Base-by-base conservation (phyloP, 495 filamentous ascomycete species). In the Xylaria palmicola region DNA sequence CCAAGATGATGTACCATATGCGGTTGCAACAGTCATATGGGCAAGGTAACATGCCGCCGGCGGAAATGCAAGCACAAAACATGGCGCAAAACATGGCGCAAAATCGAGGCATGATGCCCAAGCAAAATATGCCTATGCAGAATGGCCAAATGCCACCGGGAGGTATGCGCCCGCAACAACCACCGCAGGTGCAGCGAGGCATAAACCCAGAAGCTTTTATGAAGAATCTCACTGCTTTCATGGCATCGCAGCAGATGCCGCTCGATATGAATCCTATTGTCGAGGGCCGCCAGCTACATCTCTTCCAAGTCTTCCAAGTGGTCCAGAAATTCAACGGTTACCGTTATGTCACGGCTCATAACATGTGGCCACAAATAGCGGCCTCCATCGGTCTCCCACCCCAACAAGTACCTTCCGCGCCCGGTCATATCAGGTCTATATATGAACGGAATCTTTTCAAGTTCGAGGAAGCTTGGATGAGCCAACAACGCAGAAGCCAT, bases 241-340 rank as follows among this genome's bases (percentile, higher is more conserved):
- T 94, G 88, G 78, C 80, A 56, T 77, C 80, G 60, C 84, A 86
- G 59, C 84, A 85, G 36, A 78, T 87, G 19, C 87, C 85, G 0
- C 79, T 97, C 30, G 88, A 93, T 34, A 74, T 74, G 3, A 87
- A 86, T 59, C 92, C 92, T 0, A 72, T 80, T 10, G 83, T 96
- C 45, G 84, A 83, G 29, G 88, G 88, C 44, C 87, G 90, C 26
- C 81, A 79, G 0, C 77, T 97, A 39, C 85, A 87, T 64, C 73
- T 95, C 37, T 80, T 89, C 50, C 85, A 87, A 47, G 81, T 98
- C 7, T 97, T 91, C 75, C 83, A 83, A 40, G 77, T 81, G 1
- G 89, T 97, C 6, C 89, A 87, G 63, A 81, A 89, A 68, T 69
- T 67, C 24, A 88, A 89, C 17, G 94, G 94, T 2, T 96, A 88